phyloP scores from a whole-genome alignment of 225 moss, liverwort and hornwort genomes.

The Physcomitrellopsis africana region DNA sequence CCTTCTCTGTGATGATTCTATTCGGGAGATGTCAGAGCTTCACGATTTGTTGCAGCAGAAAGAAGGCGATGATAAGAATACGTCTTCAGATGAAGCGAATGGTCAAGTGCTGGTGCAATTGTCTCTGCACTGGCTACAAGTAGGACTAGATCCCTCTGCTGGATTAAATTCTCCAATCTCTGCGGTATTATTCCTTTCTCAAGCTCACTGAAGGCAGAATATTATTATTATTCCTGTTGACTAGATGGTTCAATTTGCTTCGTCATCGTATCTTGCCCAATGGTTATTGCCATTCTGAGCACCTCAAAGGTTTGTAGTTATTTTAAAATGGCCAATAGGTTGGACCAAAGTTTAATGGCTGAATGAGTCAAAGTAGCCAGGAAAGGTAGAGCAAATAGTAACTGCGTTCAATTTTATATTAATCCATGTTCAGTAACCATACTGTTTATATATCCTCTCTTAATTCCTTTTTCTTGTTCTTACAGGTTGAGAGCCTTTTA shows the following conservation, averaged over 20 bases:
- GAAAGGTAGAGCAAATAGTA: conserved; percentile 15
- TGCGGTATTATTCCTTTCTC: conserved; percentile 44
- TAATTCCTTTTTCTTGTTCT: conserved; percentile 25
- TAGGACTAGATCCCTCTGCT: conserved; percentile 61
- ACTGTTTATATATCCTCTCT: conserved; percentile 10
- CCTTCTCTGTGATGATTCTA: conserved; percentile 49
- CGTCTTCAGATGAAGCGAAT: conserved; percentile 30
- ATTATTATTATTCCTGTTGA: neutral
- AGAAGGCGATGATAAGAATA: conserved; percentile 41
- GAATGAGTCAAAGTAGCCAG: conserved; percentile 8
- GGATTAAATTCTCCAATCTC: conserved; percentile 47
- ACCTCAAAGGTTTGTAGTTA: conserved; percentile 13
- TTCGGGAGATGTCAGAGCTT: conserved; percentile 68
- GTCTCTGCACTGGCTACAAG: conserved; percentile 78
- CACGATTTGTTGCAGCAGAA: conserved; percentile 55
- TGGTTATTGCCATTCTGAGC: conserved; percentile 27
- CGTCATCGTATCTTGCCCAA: conserved; percentile 6
- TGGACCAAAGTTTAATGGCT: neutral
- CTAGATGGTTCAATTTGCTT: conserved; percentile 19
- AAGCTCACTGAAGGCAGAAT: conserved; percentile 10
- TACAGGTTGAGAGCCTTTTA: conserved; percentile 85
- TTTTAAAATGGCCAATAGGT: neutral
- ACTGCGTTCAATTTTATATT: neutral
- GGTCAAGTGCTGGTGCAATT: conserved; percentile 57
- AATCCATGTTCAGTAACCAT: neutral